Conservation (phyloP, 2,329 filamentous ascomycete genomes). For the Microcyclospora pomicola region DNA sequence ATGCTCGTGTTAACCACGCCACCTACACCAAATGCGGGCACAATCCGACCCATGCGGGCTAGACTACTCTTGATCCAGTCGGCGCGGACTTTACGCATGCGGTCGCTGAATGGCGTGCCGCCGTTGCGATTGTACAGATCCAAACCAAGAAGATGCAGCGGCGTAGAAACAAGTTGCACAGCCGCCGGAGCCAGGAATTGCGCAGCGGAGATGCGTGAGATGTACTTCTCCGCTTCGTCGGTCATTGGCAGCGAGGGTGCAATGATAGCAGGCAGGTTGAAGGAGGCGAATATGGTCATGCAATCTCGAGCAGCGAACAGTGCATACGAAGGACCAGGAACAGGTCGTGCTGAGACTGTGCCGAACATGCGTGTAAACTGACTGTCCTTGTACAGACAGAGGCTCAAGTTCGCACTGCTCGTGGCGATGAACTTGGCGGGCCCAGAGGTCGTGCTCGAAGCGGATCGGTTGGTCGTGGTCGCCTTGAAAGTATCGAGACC, state of each 20-base stretch:
- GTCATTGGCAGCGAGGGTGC: slow-evolving; percentile 47
- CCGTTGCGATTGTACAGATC: slow-evolving; percentile 67
- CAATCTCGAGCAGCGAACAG: slow-evolving; percentile 76
- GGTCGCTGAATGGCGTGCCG: slow-evolving; percentile 39
- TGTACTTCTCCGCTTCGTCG: slow-evolving; percentile 35
- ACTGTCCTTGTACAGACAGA: slow-evolving; percentile 83
- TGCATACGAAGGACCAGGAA: slow-evolving; percentile 57
- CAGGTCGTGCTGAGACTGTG: slow-evolving; percentile 37
- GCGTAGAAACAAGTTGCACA: slow-evolving; percentile 68
- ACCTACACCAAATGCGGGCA: slow-evolving; percentile 79
- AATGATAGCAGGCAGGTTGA: slow-evolving; percentile 73
- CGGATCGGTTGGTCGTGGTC: slow-evolving; percentile 43
- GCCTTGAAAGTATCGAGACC: slow-evolving; percentile 65
- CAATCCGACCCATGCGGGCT: slow-evolving; percentile 69
- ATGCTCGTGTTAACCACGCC: slow-evolving; percentile 72
- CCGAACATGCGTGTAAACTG: slow-evolving; percentile 76
- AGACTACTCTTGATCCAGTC: slow-evolving; percentile 64
- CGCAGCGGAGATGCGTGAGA: slow-evolving; percentile 39
- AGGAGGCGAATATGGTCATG: slow-evolving; percentile 80
- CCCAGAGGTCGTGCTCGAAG: slow-evolving; percentile 55
- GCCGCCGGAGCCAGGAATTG: slow-evolving; percentile 71
- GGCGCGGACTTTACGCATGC: slow-evolving; percentile 51
- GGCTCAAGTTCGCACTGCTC: slow-evolving; percentile 64
- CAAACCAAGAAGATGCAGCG: slow-evolving; percentile 70
- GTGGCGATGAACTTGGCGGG: slow-evolving; percentile 70